Evolutionary conservation across 495 filamentous ascomycete genomes (phyloP).

Genomic region (Pyronema domesticum): DNA sequence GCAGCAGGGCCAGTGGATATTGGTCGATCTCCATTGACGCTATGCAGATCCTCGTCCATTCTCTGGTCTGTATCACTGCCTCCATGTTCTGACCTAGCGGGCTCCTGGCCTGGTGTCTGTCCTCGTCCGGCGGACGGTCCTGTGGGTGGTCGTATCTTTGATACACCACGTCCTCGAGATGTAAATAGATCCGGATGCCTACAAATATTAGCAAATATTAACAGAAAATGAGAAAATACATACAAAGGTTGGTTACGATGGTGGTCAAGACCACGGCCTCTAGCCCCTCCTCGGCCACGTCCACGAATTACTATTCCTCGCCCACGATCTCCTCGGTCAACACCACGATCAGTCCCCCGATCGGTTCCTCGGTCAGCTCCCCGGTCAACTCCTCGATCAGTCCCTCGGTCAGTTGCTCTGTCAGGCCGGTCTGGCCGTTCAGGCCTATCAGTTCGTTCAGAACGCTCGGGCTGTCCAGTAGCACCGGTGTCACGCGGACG

Average conservation of each 20-base stretch:
- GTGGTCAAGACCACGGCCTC: conserved; percentile 19
- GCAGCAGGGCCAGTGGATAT: conserved; percentile 1
- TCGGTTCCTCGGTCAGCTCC: conserved; percentile 4
- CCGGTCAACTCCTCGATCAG: conserved; percentile 8
- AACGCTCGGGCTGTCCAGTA: conserved; percentile 5
- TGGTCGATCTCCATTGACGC: conserved; percentile 3
- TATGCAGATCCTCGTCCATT: conserved; percentile 11
- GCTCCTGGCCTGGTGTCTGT: neutral
- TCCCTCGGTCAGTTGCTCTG: neutral
- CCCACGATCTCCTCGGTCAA: too few species aligned
- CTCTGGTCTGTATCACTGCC: neutral
- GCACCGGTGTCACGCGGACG: conserved; percentile 16
- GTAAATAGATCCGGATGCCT: conserved; percentile 1
- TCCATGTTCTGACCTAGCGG: neutral
- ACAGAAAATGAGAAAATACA: neutral
- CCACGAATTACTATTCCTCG: neutral
- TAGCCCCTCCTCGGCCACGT: conserved; percentile 15
- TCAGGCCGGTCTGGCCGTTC: neutral
- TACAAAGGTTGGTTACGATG: conserved; percentile 8
- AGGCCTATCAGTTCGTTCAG: neutral
- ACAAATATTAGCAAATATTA: neutral
- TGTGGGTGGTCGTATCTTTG: neutral
- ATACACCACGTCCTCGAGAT: conserved; percentile 12
- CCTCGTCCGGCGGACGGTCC: neutral
- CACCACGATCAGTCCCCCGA: neutral